Conservation (phyloP, 176 grass and related monocot genomes). For the Avena insularis region DNA sequence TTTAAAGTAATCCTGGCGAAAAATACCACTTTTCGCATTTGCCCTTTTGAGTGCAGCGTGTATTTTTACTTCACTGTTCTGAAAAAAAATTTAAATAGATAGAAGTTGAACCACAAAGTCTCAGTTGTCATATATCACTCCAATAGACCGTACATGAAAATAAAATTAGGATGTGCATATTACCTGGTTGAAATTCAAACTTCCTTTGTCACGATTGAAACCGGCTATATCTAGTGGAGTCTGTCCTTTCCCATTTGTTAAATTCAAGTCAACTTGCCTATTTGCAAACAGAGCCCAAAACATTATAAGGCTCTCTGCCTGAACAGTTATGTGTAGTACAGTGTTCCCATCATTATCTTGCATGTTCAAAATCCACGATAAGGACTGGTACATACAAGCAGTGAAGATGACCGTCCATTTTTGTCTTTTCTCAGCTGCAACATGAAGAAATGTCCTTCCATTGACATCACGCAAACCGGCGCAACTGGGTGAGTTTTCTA, state of each 20-base stretch:
- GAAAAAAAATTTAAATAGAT: background rate
- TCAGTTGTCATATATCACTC: background rate
- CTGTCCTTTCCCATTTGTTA: background rate
- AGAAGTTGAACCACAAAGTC: background rate
- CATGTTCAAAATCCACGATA: background rate
- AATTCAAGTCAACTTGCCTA: background rate
- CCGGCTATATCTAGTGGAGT: background rate
- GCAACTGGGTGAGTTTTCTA: background rate
- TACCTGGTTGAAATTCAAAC: background rate
- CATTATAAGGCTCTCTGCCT: background rate
- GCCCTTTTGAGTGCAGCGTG: too few relatives aligned
- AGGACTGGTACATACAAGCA: background rate
- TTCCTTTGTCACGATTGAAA: too few relatives aligned
- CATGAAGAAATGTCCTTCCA: background rate
- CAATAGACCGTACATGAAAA: background rate
- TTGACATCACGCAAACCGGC: background rate
- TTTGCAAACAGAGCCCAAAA: background rate
- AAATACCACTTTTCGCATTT: background rate
- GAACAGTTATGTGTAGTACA: background rate
- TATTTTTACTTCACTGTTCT: background rate
- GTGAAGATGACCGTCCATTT: background rate
- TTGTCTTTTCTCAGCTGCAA: background rate
- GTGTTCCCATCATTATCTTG: background rate
- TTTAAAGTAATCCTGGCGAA: background rate
- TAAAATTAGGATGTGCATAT: background rate